phyloP scores from a whole-genome alignment of 257 asterid species.

The Penstemon barbatus region DNA sequence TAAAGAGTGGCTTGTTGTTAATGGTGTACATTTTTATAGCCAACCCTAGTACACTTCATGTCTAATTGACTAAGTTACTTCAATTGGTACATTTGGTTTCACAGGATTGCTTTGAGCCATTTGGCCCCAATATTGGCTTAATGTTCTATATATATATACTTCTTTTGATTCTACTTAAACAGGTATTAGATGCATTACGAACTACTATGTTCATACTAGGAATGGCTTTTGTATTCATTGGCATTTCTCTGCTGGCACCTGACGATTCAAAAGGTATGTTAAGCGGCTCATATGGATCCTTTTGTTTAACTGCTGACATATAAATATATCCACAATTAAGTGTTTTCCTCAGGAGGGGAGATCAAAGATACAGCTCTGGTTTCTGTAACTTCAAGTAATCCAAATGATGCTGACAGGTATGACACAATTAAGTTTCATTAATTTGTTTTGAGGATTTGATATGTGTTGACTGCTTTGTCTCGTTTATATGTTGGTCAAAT shows the following conservation, averaged over 20 bases:
- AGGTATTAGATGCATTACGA: slow-evolving; percentile 87
- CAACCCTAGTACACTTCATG: slow-evolving; percentile 2
- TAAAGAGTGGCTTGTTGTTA: not conserved
- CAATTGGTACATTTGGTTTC: not conserved
- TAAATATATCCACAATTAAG: slow-evolving; percentile 24
- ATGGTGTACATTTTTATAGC: slow-evolving; percentile 4
- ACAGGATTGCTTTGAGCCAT: slow-evolving; percentile 7
- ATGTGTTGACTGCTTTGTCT: slow-evolving; percentile 3
- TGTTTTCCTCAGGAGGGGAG: slow-evolving; percentile 60
- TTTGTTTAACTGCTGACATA: not conserved
- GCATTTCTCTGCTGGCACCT: slow-evolving; percentile 95
- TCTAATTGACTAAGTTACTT: slow-evolving; percentile 15
- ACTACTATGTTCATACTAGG: slow-evolving; percentile 94
- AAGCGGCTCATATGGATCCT: slow-evolving; percentile 6
- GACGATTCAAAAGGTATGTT: slow-evolving; percentile 85
- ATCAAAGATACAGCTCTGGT: slow-evolving; percentile 58
- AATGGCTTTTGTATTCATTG: slow-evolving; percentile 84
- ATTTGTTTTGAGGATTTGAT: slow-evolving; percentile 5
- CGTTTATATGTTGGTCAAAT: slow-evolving; percentile 3
- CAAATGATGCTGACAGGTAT: slow-evolving; percentile 75
- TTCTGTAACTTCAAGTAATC: slow-evolving; percentile 49
- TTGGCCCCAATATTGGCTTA: slow-evolving; percentile 7
- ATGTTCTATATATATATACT: not conserved
- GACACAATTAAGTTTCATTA: slow-evolving; percentile 13
- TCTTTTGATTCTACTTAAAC: slow-evolving; percentile 31